Evolutionary conservation across 495 filamentous ascomycete genomes (phyloP), one percentile per base, ranked within the genome.

Genomic region (Chaetomium cochliodes): DNA sequence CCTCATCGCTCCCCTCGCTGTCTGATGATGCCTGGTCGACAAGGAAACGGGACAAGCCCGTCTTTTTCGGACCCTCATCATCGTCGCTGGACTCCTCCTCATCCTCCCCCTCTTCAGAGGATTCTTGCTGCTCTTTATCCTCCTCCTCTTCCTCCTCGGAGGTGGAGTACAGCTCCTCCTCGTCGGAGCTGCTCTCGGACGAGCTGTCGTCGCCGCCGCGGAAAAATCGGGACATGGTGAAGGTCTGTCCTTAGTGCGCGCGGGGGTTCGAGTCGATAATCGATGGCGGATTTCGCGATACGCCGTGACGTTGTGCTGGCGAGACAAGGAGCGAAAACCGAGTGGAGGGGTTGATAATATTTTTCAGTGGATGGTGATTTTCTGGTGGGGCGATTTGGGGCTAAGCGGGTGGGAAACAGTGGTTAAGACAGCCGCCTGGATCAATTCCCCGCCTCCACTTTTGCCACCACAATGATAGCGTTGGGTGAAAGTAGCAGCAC

Each of bases 191-290:
- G 75, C 85, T 86, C 77, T 87, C 87, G 69, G 83, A 80, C 72
- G 91, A 94, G 79, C 92, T 93, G 83, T 92, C 93, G 80, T 92
- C 90, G 77, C 88, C 89, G 70, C 88, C 88, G 79, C 92, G 90
- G 86, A 98, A 98, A 82, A 98, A 98, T 76, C 93, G 90, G 86
- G 94, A 98, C 89, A 92, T 92, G 62, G 67, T 87, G 73, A 67
- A 71, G 59, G 42, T 70, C 51, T 25, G 57, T 66, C 50, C 55
- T 52, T 58, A 37, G 15, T 20, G 20, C 62, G 39, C 41, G 33
- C 22, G 30, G 22, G 22, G 33, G 51, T 62, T 52, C 57, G 46
- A 42, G 58, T 60, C 12, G 57, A 20, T 41, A 54, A 64, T 56
- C 57, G 65, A 44, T 55, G 51, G 60, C 57, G 37, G 30, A 22